Base-by-base conservation (phyloP, 768 basidiomycete species). In the Rhizopogon rudus region DNA sequence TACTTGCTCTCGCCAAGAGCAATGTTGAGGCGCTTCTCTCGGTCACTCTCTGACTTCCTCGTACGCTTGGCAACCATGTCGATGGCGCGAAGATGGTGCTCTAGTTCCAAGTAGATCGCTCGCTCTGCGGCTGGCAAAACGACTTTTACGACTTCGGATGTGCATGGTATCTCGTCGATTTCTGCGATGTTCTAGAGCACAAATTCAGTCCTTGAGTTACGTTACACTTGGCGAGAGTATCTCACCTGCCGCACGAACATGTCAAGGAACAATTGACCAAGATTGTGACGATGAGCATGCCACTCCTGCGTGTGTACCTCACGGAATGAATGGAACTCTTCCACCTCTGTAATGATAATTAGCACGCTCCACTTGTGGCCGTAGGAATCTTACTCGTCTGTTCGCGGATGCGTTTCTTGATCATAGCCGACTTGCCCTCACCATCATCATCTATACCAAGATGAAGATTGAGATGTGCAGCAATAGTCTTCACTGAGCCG, bases 291-390 rank as follows among this genome's bases (percentile, higher is more conserved):
- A 63, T 92, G 88, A 1, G 85, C 84, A 65, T 97, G 94, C 95
- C 95, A 98, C 61, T 93, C 89, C 40, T 88, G 69, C 41, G 87
- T 93, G 63, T 91, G 93, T 10, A 93, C 89, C 64, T 98, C 95
- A 25, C 94, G 87, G 86, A 93, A 98, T 2, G 94, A 94, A 67
- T 97, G 93, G 79, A 98, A 98, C 60, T 84, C 83, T 70, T 98
- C 95, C 51, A 88, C 93, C 56, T 82, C 90, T 93, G 61, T 22
- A 60, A 54, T 16, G 35, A 41, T 5, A 40, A 51, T 74, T n/a
- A 72, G 58, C 50, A 40, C 43, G 17, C 35, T 39, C 9, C 0
- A 16, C 59, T 28, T 37, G n/a, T 48, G 61, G 53, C 37, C 7
- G 20, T 25, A 25, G n/a, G 41, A 51, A 6, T 6, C 75, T 56